Base-by-base conservation (phyloP, 805 yeast genomes). In the Schwanniomyces pseudopolymorphus region DNA sequence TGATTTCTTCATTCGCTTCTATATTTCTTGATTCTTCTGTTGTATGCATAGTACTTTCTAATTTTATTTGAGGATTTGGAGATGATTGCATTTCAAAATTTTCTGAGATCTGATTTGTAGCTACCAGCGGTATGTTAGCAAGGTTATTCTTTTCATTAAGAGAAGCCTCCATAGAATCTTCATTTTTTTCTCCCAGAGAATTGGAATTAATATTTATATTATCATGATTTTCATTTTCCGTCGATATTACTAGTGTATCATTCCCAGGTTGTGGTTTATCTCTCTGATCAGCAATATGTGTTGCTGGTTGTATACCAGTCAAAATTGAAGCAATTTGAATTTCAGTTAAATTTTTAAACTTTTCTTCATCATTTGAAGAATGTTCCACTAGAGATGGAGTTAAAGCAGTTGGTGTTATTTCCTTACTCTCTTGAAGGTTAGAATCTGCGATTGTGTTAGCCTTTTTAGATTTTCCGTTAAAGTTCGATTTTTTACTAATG, bases 101-200 rank as follows among this genome's bases (percentile, higher is more conserved):
- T 14, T 21, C 33, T 33, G 11, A 33, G 21, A 22, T 26, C 17
- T 13, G 27, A 27, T 42, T 26, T 2, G n/a, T 31, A n/a, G 27
- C 22, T 19, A 38, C 16, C 27, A 27, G 20, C 5, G 17, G 20
- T 5, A 31, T 16, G 4, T 31, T 9, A 31, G 35, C 5, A 20
- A 14, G 31, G 2, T 22, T 33, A 47, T 55, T 10, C 52, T 57
- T 20, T 5, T 28, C 16, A 28, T 14, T 28, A 28, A 13, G 10
- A 28, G 13, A 14, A 28, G 10, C n/a, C 5, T 28, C 33, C 33
- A 13, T 5, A 13, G 10, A 5, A 6, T 4, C 13, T 10, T 28
- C 13, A 28, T 28, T 28, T 22, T 22, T 28, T 5, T 28, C 16
- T 10, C 10, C 16, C 33, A 28, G 33, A 13, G n/a, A 5, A 28